A percentile compares a stretch with the other conserved stretches of the same genome.
These are phyloP conservation scores for Fusarium sp. DNA, from an alignment of 2,329 filamentous ascomycete species.

Conservation along the genomic window DNA sequence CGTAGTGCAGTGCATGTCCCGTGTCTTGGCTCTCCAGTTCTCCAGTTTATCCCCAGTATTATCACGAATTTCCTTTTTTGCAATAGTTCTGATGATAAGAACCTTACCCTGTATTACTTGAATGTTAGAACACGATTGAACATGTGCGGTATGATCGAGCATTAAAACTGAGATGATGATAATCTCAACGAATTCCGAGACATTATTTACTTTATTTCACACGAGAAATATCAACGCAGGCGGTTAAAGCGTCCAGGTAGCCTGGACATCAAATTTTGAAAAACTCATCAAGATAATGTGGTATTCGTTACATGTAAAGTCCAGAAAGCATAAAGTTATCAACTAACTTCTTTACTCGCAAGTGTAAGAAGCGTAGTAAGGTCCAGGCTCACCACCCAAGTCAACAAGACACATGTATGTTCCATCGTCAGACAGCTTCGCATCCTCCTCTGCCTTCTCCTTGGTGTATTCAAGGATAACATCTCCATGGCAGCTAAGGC, in stretches of 20 bases:
- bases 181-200: background rate
- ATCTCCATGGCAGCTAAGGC: background rate
- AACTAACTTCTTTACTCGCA: too few species aligned
- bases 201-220: too few species aligned
- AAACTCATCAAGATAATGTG: background rate
- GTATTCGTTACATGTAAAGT: too few species aligned
- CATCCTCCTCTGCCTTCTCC: conserved; percentile 5
- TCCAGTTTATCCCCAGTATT: background rate
- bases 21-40: background rate
- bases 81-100: background rate
- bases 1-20: background rate
- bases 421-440: conserved; percentile 11
- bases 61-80: background rate
- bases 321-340: too few species aligned
- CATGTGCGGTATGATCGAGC: background rate
- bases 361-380: conserved; percentile 17
- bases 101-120: background rate
- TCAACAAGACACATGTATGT: conserved; percentile 16
- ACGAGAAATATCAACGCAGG: too few species aligned
- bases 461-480: background rate
- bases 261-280: background rate
- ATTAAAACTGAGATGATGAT: background rate
- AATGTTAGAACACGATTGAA: too few species aligned
- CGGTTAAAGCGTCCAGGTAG: background rate
- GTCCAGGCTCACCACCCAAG: conserved; percentile 13